These are phyloP conservation scores for Globisporangium nunn DNA, from an alignment of 352 stramenopile genomes.

Conservation along the genomic window DNA sequence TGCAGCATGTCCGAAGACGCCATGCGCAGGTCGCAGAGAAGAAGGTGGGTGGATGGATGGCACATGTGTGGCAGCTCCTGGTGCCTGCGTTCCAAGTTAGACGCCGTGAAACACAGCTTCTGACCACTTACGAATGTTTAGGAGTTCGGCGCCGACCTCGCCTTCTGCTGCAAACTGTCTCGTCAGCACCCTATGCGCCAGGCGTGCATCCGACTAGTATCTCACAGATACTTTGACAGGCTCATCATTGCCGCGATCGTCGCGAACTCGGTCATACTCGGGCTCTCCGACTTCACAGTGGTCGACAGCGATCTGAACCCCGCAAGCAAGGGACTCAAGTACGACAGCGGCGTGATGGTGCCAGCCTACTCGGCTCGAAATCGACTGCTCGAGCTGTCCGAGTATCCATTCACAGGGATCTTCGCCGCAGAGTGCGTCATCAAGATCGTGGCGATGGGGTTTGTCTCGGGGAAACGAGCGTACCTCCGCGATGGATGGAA, in stretches of 20 bases:
- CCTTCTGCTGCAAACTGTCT: slow-evolving; percentile 35
- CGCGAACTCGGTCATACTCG: slow-evolving; percentile 83
- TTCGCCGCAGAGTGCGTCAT: slow-evolving; percentile 86
- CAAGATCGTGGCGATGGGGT: slow-evolving; percentile 89
- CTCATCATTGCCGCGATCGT: slow-evolving; percentile 86
- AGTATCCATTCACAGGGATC: slow-evolving; percentile 80
- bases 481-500: slow-evolving; percentile 90
- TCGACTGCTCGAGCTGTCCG: slow-evolving; percentile 57
- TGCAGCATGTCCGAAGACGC: slow-evolving; percentile 2
- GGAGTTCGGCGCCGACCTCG: slow-evolving; percentile 37
- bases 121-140: slow-evolving; percentile 6
- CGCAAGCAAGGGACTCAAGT: slow-evolving; percentile 34
- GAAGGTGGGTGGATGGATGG: slow-evolving; percentile 6
- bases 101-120: neutral
- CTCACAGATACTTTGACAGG: slow-evolving; percentile 66
- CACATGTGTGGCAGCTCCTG: too few species aligned
- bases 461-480: slow-evolving; percentile 41
- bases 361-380: slow-evolving; percentile 41
- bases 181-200: slow-evolving; percentile 40
- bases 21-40: slow-evolving; percentile 9
- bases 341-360: slow-evolving; percentile 27
- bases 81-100: neutral
- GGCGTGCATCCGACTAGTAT: slow-evolving; percentile 40
- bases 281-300: slow-evolving; percentile 75
- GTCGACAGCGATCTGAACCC: slow-evolving; percentile 62